Percentiles rank a stretch among this genome's conserved stretches.
Evolutionary conservation across 2,329 filamentous ascomycete genomes (phyloP).

Genomic region (Acrocalymma vagum): DNA sequence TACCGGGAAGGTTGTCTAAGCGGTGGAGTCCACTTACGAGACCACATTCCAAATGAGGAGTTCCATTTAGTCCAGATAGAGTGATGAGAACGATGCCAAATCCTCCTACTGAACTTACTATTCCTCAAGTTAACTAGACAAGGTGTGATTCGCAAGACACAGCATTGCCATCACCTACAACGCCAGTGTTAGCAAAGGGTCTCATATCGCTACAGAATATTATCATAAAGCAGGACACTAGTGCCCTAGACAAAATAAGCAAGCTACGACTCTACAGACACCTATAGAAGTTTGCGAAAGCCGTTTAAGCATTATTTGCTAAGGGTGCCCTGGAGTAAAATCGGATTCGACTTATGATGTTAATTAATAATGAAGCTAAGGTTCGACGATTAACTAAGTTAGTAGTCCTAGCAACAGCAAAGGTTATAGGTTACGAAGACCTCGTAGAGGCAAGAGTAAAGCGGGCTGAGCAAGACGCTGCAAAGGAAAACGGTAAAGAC

Average conservation of each 20-base stretch:
- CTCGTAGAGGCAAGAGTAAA: constrained; percentile 24
- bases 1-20: too few relatives aligned
- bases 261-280: constrained; percentile 21
- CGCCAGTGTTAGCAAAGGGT: constrained; percentile 19
- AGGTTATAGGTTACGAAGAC: constrained; percentile 32
- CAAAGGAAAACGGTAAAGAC: constrained; percentile 22
- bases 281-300: constrained; percentile 22
- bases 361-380: constrained; percentile 37
- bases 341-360: constrained; percentile 30
- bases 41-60: too few relatives aligned
- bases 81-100: constrained; percentile 34
- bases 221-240: constrained; percentile 18
- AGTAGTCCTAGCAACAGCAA: constrained; percentile 25
- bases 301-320: constrained; percentile 30
- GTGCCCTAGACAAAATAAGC: constrained; percentile 21
- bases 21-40: too few relatives aligned
- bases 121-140: constrained; percentile 17
- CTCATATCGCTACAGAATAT: constrained; percentile 23
- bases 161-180: constrained; percentile 35
- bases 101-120: constrained; percentile 21
- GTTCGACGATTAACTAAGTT: constrained; percentile 27
- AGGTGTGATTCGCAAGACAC: constrained; percentile 22
- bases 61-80: constrained; percentile 37
- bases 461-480: constrained; percentile 26
- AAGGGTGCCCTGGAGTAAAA: constrained; percentile 30